These are phyloP conservation scores for Forsythia suspensa DNA, from an alignment of 257 asterid genomes.

Conservation along the genomic window DNA sequence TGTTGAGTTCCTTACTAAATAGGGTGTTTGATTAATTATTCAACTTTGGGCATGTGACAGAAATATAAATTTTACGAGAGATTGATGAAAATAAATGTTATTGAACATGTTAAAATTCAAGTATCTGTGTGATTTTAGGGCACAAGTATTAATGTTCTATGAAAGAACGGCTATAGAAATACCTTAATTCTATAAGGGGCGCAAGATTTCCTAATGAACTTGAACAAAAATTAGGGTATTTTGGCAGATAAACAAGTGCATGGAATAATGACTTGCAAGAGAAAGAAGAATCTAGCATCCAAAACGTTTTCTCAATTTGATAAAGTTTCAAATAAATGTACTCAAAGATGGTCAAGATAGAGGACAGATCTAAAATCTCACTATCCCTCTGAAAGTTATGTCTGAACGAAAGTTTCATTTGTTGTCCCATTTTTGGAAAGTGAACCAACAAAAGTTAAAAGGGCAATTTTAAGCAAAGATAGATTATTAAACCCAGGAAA, in stretches of 20 bases:
- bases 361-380: too few relatives aligned
- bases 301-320: not conserved
- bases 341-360: not conserved
- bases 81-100: too few relatives aligned
- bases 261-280: not conserved
- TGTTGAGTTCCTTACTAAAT: too few relatives aligned
- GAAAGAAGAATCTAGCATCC: not conserved
- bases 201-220: not conserved
- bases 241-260: not conserved
- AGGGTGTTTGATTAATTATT: too few relatives aligned
- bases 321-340: not conserved
- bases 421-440: not conserved
- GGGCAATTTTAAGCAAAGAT: not conserved
- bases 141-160: not conserved
- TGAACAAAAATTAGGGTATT: not conserved
- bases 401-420: not conserved
- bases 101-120: too few relatives aligned
- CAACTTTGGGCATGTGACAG: too few relatives aligned
- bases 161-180: not conserved
- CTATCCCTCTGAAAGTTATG: not conserved
- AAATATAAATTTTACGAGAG: too few relatives aligned
- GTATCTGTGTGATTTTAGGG: too few relatives aligned
- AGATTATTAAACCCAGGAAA: not conserved
- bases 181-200: not conserved
- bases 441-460: not conserved